Percentiles rank a stretch among this genome's conserved stretches.
These are phyloP conservation scores for Monosporascus sp. DNA, from an alignment of 2,329 filamentous ascomycete species.

Conservation along the genomic window DNA sequence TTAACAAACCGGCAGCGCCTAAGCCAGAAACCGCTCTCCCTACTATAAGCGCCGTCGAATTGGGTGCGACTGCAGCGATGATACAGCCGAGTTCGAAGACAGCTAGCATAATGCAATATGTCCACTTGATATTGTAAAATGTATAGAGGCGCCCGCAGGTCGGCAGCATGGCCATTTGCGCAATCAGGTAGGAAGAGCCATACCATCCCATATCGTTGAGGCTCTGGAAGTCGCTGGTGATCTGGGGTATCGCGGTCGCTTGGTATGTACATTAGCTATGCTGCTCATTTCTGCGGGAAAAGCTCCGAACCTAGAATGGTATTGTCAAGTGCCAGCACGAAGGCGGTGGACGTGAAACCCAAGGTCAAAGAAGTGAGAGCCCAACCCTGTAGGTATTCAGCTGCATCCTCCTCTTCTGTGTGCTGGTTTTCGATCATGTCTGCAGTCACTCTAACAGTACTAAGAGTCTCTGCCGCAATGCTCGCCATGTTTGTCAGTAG, in stretches of 20 bases:
- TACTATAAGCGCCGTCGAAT: slow-evolving; percentile 30
- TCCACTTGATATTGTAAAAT: slow-evolving; percentile 23
- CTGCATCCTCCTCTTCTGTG: neutral
- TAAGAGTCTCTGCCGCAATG: neutral
- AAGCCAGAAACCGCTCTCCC: slow-evolving; percentile 33
- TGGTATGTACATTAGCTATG: neutral
- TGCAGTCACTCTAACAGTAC: neutral
- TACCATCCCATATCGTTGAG: slow-evolving; percentile 25
- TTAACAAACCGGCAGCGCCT: slow-evolving; percentile 20
- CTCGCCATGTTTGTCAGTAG: neutral
- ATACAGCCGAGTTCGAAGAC: slow-evolving; percentile 29
- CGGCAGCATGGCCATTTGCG: slow-evolving; percentile 13
- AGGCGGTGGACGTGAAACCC: neutral
- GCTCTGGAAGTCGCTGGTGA: slow-evolving; percentile 23
- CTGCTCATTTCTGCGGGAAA: neutral
- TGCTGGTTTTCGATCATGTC: neutral
- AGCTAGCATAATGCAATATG: slow-evolving; percentile 23
- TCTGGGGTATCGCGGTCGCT: slow-evolving; percentile 5
- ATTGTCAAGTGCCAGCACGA: slow-evolving; percentile 3
- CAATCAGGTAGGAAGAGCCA: slow-evolving; percentile 22
- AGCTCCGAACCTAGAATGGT: slow-evolving; percentile 1
- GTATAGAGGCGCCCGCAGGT: slow-evolving; percentile 28
- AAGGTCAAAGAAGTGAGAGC: neutral
- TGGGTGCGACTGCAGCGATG: slow-evolving; percentile 30
- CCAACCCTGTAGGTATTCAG: neutral